Evolutionary conservation across 345 rosid genomes (phyloP).

Genomic region (Cardamine resedifolia): DNA sequence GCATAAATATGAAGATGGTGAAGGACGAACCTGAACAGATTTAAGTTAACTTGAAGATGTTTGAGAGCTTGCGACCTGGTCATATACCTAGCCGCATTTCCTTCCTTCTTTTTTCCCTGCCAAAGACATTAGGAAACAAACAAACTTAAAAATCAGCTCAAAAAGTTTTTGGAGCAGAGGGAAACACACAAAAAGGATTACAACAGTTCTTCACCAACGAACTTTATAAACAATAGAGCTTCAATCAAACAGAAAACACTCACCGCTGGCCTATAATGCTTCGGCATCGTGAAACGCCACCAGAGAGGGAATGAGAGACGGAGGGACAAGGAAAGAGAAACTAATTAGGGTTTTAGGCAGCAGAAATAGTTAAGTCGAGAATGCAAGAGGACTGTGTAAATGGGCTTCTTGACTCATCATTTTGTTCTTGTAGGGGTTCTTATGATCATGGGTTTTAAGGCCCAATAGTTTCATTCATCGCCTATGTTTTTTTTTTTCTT

Average conservation of each 20-base stretch:
- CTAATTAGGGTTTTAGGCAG: constrained; percentile 45
- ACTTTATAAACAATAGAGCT: neutral
- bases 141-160: neutral
- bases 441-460: neutral
- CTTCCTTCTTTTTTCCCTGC: constrained; percentile 98
- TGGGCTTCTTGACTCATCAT: constrained; percentile 11
- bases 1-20: neutral
- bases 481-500: too few relatives aligned
- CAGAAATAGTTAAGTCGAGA: neutral
- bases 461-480: constrained; percentile 9
- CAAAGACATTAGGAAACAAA: neutral
- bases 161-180: neutral
- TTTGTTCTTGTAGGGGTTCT: neutral
- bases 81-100: constrained; percentile 81
- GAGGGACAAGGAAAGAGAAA: neutral
- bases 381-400: neutral
- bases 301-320: neutral
- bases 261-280: constrained; percentile 89
- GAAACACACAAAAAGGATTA: neutral
- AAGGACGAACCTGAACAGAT: constrained; percentile 66
- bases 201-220: neutral
- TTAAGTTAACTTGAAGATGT: constrained; percentile 71
- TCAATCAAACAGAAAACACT: constrained; percentile 27
- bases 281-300: constrained; percentile 57
- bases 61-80: constrained; percentile 88